Evolutionary conservation across 139 green algal genomes (phyloP), one percentile per base, ranked within the genome.

Genomic region (Micractinium sp.): DNA sequence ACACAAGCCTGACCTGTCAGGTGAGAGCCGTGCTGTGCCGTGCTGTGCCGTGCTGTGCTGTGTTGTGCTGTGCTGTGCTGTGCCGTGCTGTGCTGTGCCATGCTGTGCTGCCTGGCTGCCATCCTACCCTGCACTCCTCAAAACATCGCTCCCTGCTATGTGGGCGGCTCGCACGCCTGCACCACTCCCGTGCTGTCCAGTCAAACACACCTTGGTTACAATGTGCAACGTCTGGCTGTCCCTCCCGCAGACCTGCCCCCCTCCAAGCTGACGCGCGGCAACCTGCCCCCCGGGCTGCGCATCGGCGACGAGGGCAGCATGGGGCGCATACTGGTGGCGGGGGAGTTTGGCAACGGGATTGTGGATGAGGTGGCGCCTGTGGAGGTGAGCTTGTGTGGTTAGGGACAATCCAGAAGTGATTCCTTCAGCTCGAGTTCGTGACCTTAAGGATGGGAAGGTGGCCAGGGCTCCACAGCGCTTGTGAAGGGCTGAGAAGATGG

Each of bases 321-420:
- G 91, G 94, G 94, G 1, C 90, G 93, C 36, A 94, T 96, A 78
- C 85, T 96, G 1, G 56, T 96, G 20, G 88, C 85, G 0, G 77
- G 86, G 3, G 94, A 96, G 89, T 82, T 85, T 0, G 94, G 94
- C 82, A 96, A 96, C 86, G 92, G 87, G 39, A 93, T 96, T 41
- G 79, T 96, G 5, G 88, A 94, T 39, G 94, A 95, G 71, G 81
- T 95, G 69, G 93, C 93, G 19, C 87, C 91, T 20, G 41, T 92
- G 0, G 71, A 91, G 81, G 81, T 74, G 35, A 33, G n/a, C 19
- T 19, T 22, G 23, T 19, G 29, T 33, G 36, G 74, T 18, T n/a
- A n/a, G n/a, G n/a, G n/a, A n/a, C n/a, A n/a, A 41, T 31, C 16
- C 18, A 41, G 16, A 80, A 3, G 31, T 80, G 16, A 38, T 41